phyloP scores from a whole-genome alignment of 192 early-diverging fungal genomes.

The Coemansia sp. region DNA sequence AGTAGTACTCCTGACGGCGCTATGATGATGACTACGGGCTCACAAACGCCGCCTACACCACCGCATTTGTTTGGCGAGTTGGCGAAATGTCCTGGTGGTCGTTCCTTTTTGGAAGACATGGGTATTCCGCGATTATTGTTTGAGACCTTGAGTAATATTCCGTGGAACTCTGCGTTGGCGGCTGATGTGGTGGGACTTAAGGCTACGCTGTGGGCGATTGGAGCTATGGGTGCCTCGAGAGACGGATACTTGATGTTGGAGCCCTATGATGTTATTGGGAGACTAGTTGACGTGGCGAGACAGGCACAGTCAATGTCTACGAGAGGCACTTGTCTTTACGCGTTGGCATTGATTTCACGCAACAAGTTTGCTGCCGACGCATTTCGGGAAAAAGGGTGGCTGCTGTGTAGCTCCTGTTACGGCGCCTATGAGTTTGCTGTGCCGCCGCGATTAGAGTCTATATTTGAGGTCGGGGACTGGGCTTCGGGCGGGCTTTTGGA shows the following conservation, averaged over 20 bases:
- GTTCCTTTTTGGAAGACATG: slow-evolving; percentile 21
- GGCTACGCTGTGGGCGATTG: slow-evolving; percentile 58
- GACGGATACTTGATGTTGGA: slow-evolving; percentile 51
- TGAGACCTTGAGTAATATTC: slow-evolving; percentile 55
- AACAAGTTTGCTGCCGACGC: slow-evolving; percentile 51
- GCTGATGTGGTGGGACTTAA: slow-evolving; percentile 46
- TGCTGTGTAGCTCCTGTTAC: slow-evolving; percentile 45
- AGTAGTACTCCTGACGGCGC: slow-evolving; percentile 50
- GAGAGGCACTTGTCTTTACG: slow-evolving; percentile 52
- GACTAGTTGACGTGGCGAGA: slow-evolving; percentile 33
- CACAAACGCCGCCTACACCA: slow-evolving; percentile 51
- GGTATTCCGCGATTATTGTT: slow-evolving; percentile 51
- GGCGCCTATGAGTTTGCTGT: slow-evolving; percentile 56
- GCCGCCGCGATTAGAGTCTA: slow-evolving; percentile 34
- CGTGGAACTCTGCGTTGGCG: slow-evolving; percentile 40
- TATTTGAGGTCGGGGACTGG: slow-evolving; percentile 48
- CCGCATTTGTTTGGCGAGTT: slow-evolving; percentile 57
- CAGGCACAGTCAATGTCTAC: slow-evolving; percentile 38
- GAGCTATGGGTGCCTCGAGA: slow-evolving; percentile 47
- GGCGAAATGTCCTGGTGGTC: slow-evolving; percentile 30
- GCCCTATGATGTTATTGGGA: slow-evolving; percentile 33
- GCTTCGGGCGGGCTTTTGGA: slow-evolving; percentile 31
- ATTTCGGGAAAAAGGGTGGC: slow-evolving; percentile 52
- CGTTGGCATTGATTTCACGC: slow-evolving; percentile 47
- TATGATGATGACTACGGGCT: slow-evolving; percentile 50